Conservation (phyloP, 768 basidiomycete species). For the Obba rivulosa region DNA sequence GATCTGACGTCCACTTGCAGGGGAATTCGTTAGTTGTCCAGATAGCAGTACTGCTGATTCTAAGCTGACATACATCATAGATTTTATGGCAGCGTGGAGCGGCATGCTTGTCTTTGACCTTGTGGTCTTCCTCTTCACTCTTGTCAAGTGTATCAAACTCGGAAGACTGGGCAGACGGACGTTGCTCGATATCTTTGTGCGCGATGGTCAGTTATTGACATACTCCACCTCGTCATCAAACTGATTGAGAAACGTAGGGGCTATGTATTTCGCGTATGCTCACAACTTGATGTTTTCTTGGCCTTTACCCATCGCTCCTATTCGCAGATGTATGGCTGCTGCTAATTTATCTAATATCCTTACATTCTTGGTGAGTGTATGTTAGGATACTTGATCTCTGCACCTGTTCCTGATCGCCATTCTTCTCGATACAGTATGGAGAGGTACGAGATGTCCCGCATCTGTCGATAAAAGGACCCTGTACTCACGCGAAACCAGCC, state of each 20-base stretch:
- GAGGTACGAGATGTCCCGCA: too few relatives aligned
- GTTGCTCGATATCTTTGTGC: constrained; percentile 9
- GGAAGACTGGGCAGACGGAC: not conserved
- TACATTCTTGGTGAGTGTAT: too few relatives aligned
- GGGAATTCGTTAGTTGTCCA: too few relatives aligned
- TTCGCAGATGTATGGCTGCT: too few relatives aligned
- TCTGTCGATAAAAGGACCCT: too few relatives aligned
- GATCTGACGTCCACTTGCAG: too few relatives aligned
- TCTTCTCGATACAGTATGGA: too few relatives aligned
- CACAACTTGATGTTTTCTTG: constrained; percentile 9
- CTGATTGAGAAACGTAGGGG: not conserved
- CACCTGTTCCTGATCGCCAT: too few relatives aligned
- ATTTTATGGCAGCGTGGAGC: constrained; percentile 9
- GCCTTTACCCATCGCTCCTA: constrained; percentile 2
- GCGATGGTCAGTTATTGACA: constrained; percentile 7
- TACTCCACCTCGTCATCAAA: not conserved
- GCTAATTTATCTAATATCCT: too few relatives aligned
- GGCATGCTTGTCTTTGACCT: constrained; percentile 14
- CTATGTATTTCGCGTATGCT: not conserved
- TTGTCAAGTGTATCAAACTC: constrained; percentile 6
- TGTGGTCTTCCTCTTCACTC: constrained; percentile 9
- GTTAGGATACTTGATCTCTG: too few relatives aligned
- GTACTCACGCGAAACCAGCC: too few relatives aligned
- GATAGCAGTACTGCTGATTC: too few relatives aligned
- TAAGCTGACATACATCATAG: constrained; percentile 7